Conservation (phyloP, 257 asterid species). For the Primulina eburnea region DNA sequence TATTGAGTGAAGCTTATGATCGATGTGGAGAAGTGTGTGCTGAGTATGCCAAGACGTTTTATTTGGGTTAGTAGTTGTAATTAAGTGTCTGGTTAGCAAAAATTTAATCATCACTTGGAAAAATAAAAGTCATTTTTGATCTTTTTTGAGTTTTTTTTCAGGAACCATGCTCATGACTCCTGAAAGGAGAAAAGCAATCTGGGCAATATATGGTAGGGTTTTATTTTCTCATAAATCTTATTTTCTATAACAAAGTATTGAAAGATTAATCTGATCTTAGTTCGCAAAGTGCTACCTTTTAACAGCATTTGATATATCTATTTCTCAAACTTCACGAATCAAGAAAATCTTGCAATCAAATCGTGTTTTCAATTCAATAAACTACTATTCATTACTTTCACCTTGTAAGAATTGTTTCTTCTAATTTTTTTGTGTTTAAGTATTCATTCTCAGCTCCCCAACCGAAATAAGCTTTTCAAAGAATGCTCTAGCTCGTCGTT, state of each 20-base stretch:
- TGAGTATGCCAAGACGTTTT: conserved; percentile 96
- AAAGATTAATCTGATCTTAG: conserved; percentile 7
- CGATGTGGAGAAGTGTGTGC: conserved; percentile 96
- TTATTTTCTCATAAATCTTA: conserved; percentile 9
- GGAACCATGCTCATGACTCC: conserved; percentile 96
- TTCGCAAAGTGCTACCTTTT: not conserved
- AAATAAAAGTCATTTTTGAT: conserved; percentile 15
- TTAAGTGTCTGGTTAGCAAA: conserved; percentile 23
- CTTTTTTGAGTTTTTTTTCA: conserved; percentile 32
- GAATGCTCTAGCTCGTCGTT: not conserved
- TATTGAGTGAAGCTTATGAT: conserved; percentile 89
- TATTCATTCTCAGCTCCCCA: not conserved
- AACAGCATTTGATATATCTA: conserved; percentile 1
- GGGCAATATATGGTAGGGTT: conserved; percentile 97
- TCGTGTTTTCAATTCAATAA: not conserved
- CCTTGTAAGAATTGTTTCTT: not conserved
- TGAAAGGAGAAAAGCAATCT: conserved; percentile 87
- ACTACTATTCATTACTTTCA: not conserved
- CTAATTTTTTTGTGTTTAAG: not conserved
- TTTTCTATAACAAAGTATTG: not conserved
- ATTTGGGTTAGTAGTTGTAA: conserved; percentile 67
- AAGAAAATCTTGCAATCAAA: not conserved
- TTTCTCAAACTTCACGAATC: not conserved
- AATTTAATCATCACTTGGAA: conserved; percentile 11
- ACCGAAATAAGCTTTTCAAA: not conserved